These are phyloP conservation scores for Acanthamoeba quina DNA, from an alignment of 208 protist species.

Conservation along the genomic window DNA sequence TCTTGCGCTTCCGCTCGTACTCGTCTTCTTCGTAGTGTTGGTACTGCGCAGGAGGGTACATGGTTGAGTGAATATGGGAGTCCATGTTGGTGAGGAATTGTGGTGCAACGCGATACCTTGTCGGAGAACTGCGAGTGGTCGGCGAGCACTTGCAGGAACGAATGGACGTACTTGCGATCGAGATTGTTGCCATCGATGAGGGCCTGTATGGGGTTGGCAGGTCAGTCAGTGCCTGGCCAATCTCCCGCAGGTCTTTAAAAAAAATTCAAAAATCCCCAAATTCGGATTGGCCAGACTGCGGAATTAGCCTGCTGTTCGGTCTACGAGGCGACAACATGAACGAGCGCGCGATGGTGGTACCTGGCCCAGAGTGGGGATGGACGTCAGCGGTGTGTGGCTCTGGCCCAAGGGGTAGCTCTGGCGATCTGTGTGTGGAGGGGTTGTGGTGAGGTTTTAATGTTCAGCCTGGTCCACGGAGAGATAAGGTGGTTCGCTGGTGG, in stretches of 20 bases:
- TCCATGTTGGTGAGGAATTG: background rate
- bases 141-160: conserved; percentile 53
- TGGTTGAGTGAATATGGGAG: background rate
- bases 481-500: too few relatives aligned
- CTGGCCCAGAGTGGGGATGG: conserved; percentile 39
- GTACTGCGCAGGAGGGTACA: background rate
- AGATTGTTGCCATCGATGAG: conserved; percentile 22
- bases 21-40: conserved; percentile 55
- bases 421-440: background rate
- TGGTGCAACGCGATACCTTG: background rate
- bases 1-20: conserved; percentile 55
- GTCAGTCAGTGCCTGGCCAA: background rate
- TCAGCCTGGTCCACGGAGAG: too few relatives aligned
- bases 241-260: background rate
- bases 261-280: background rate
- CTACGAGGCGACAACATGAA: background rate
- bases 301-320: background rate
- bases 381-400: conserved; percentile 46
- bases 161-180: conserved; percentile 66
- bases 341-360: background rate
- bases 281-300: background rate
- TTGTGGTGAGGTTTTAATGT: too few relatives aligned
- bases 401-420: conserved; percentile 59
- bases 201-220: background rate
- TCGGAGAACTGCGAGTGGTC: conserved; percentile 47